Evolutionary conservation across 2,329 filamentous ascomycete genomes (phyloP), one percentile per base, ranked within the genome.

Genomic region (Decorospora gaudefroyi): DNA sequence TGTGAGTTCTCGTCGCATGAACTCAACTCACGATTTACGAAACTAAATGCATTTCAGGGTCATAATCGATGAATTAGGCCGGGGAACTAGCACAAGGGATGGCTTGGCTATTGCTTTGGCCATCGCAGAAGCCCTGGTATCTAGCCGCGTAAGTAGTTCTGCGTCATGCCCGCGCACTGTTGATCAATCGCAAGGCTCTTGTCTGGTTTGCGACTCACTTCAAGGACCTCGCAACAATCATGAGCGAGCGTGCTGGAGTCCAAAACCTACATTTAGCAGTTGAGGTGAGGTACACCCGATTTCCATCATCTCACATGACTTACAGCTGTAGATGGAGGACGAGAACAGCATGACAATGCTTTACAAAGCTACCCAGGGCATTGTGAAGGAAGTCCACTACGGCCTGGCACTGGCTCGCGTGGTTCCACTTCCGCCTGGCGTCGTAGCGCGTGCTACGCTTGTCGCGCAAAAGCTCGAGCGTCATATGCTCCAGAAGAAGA

Each of bases 161-260:
- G 29, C 4, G 12, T 21, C 6, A 8, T 9, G 17, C n/a, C 6
- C n/a, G 12, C 9, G 6, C 8, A 9, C 9, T 36, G 15, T 33
- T 56, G 42, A 45, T 13, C 8, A 6, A 13, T 17, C 4, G 18
- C 12, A 47, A 83, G 47, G 85, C 90, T 0, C 78, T 88, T 0
- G 83, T 96, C 0, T 96, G 90, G 85, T 99, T 99, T 70, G 90
- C 87, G 1, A 97, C 93, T 0, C 95, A 99, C 64, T 99, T 96
- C 64, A 78, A 82, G 23, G 88, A 96, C 49, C 76, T 99, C 2
- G 86, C 90, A 0, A 80, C 79, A 2, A 88, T 92, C 23, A 77
- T 96, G 48, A 77, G 80, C 1, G 84, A 90, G 52, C 81, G 88
- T 8, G 82, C 81, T 11, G 90, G 90, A 0, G 90, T 96, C 0